phyloP scores from a whole-genome alignment of 495 filamentous ascomycete genomes.

The Talaromyces trachyspermus region DNA sequence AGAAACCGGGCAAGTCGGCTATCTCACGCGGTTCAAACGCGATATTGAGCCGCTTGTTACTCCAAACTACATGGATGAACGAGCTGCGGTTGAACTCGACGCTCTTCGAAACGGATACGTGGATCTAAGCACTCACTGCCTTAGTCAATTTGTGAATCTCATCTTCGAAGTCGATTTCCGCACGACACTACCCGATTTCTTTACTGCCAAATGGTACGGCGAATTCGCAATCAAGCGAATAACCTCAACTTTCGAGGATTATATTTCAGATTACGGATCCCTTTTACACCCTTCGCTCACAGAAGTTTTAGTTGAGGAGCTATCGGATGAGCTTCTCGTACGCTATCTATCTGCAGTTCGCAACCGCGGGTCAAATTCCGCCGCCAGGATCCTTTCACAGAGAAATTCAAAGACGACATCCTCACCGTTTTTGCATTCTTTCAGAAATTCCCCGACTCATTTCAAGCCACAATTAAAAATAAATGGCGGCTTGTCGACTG shows the following conservation, averaged over 20 bases:
- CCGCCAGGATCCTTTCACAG: conserved; percentile 69
- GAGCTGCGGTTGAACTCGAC: conserved; percentile 62
- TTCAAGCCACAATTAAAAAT: conserved; percentile 64
- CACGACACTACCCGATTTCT: conserved; percentile 75
- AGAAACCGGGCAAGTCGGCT: conserved; percentile 61
- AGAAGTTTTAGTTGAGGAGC: conserved; percentile 83
- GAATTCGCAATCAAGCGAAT: conserved; percentile 80
- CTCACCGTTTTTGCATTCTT: conserved; percentile 73
- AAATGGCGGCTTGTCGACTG: conserved; percentile 87
- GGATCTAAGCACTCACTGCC: conserved; percentile 84
- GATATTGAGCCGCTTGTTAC: conserved; percentile 74
- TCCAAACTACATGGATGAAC: conserved; percentile 66
- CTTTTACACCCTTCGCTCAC: conserved; percentile 78
- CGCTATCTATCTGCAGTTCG: conserved; percentile 78
- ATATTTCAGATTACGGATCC: conserved; percentile 73
- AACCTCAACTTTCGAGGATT: conserved; percentile 87
- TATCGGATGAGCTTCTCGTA: conserved; percentile 81
- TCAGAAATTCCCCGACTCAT: conserved; percentile 54
- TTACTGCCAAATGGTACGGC: conserved; percentile 82
- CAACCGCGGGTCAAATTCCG: conserved; percentile 91
- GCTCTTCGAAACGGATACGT: conserved; percentile 82
- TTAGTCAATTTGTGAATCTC: conserved; percentile 71
- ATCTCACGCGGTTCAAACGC: conserved; percentile 71
- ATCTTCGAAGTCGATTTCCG: conserved; percentile 85
- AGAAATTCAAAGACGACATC: conserved; percentile 87